Percentiles rank a stretch among this genome's conserved stretches.
Conservation (phyloP, 2,329 filamentous ascomycete genomes). For the Rhynchosporium secalis region DNA sequence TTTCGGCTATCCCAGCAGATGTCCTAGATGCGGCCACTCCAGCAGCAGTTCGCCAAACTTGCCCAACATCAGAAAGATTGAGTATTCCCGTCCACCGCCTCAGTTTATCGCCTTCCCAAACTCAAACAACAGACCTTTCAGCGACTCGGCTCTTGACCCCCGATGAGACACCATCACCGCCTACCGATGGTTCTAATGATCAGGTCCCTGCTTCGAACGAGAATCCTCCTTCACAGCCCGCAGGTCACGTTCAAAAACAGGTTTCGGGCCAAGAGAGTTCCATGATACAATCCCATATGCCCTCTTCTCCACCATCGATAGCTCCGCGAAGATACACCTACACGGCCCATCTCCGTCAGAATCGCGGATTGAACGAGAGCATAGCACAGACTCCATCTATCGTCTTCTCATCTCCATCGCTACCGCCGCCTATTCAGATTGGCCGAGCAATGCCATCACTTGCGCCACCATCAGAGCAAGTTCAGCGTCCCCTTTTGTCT, state of each 20-base stretch:
- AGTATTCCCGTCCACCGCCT: slow-evolving; percentile 17
- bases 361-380: slow-evolving; percentile 31
- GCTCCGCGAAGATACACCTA: slow-evolving; percentile 36
- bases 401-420: slow-evolving; percentile 39
- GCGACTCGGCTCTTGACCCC: slow-evolving; percentile 34
- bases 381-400: slow-evolving; percentile 38
- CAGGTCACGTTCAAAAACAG: neutral
- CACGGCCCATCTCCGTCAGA: slow-evolving; percentile 35
- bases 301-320: slow-evolving; percentile 38
- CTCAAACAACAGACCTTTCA: slow-evolving; percentile 7
- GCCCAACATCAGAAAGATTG: slow-evolving; percentile 11
- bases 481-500: slow-evolving; percentile 32
- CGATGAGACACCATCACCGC: slow-evolving; percentile 38
- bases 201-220: slow-evolving; percentile 3
- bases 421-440: slow-evolving; percentile 35
- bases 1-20: slow-evolving; percentile 28
- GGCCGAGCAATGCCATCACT: slow-evolving; percentile 22
- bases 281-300: slow-evolving; percentile 30
- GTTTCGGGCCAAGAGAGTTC: neutral
- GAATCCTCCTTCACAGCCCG: neutral
- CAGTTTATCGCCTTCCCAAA: slow-evolving; percentile 13
- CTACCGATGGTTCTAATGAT: slow-evolving; percentile 13
- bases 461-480: slow-evolving; percentile 18
- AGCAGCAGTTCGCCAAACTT: slow-evolving; percentile 5
- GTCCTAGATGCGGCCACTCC: slow-evolving; percentile 24